Base-by-base conservation (phyloP, 164 flowering plant species). In the Nymphaea colorata region DNA sequence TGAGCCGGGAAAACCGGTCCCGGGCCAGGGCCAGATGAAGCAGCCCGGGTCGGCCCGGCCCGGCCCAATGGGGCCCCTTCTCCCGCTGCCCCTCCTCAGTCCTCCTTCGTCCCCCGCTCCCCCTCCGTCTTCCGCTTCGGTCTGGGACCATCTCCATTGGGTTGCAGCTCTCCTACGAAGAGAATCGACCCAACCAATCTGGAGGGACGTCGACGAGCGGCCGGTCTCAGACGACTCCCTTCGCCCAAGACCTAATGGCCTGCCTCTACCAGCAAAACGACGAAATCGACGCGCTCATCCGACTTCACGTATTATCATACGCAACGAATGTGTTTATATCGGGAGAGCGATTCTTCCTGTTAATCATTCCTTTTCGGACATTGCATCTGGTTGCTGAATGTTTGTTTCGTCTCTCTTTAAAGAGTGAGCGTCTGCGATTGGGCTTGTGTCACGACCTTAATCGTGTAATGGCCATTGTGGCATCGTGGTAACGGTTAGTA, bases 231-330 rank as follows among this genome's bases (percentile, higher is more conserved):
- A 12, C 42, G 64, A 44, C 67, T 25, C 62, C 42, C 11, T 61
- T 64, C 42, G 59, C 61, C 15, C 72, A 72, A 36, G 72, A 75
- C 41, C 68, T 75, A 3, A 62, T 59, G 10, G 55, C 74, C 2
- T 63, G 44, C 44, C 66, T 73, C 47, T 66, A 64, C 55, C 66
- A 69, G 11, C 78, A 78, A 44, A 68, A 71, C 36, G 41, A 70
- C 5, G 79, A 78, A 66, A 43, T 73, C 36, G 81, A 78, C 59
- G 69, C 81, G 0, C 41, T 78, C 3, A 65, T 78, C 67, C 64
- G 65, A 42, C 75, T 69, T 17, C 80, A 78, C 67, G 80, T 77
- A 71, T 4, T 63, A 44, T 6, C 2, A 14, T 4, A 61, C 64
- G 25, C 5, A 61, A 61, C 12, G 7, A 55, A 7, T 55, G 59